These are phyloP conservation scores for Gossypium longicalyx DNA, from an alignment of 345 rosid genomes.

Conservation along the genomic window DNA sequence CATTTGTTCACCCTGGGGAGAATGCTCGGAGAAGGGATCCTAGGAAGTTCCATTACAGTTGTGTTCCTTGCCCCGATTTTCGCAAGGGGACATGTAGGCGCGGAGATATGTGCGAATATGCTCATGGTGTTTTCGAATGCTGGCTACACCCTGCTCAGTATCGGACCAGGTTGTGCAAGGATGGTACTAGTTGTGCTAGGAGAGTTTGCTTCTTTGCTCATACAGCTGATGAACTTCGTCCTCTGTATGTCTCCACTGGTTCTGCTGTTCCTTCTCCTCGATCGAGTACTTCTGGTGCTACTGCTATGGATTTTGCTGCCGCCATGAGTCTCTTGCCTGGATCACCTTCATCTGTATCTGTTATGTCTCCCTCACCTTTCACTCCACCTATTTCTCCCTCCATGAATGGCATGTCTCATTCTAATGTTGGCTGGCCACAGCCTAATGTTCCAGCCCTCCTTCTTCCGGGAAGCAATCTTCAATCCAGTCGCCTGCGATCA, in stretches of 20 bases:
- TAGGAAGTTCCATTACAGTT: conserved; percentile 90
- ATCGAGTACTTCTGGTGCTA: conserved; percentile 49
- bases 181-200: conserved; percentile 77
- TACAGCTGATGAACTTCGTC: conserved; percentile 80
- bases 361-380: conserved; percentile 77
- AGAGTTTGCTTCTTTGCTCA: conserved; percentile 97
- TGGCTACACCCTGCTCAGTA: conserved; percentile 99
- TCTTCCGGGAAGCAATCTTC: conserved; percentile 70
- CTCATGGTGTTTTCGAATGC: conserved; percentile 96
- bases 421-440: conserved; percentile 76
- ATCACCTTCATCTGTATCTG: conserved; percentile 70
- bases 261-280: conserved; percentile 93
- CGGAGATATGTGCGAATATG: conserved; percentile 94
- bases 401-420: conserved; percentile 59
- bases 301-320: conserved; percentile 72
- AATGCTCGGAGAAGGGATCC: conserved; percentile 97
- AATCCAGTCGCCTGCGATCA: conserved; percentile 86
- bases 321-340: conserved; percentile 81
- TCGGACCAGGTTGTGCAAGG: conserved; percentile 87
- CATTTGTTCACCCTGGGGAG: conserved; percentile 95
- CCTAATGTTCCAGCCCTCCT: conserved; percentile 83
- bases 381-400: conserved; percentile 91
- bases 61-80: conserved; percentile 94
- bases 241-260: conserved; percentile 79
- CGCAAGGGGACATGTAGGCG: conserved; percentile 91